Conservation (phyloP, 2,329 filamentous ascomycete genomes). For the Dryadomyces quercivorus region DNA sequence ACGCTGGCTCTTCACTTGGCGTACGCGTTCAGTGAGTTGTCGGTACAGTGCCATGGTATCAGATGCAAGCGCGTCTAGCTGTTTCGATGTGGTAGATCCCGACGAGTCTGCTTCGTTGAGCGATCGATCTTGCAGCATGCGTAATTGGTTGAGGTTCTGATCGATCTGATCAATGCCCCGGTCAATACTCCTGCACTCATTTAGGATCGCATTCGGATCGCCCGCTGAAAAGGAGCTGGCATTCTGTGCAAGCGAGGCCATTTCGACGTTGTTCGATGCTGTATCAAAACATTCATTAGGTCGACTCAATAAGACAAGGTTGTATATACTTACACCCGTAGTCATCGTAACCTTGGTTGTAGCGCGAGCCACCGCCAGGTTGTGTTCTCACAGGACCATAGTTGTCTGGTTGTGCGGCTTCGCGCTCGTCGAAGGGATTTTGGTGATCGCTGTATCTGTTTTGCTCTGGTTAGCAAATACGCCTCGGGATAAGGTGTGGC, state of each 20-base stretch:
- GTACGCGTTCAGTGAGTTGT: slow-evolving; percentile 65
- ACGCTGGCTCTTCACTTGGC: slow-evolving; percentile 62
- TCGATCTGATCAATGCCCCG: slow-evolving; percentile 65
- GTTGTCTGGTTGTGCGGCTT: slow-evolving; percentile 23
- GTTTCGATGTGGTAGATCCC: slow-evolving; percentile 51
- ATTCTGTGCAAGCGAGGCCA: slow-evolving; percentile 51
- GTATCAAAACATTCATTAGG: slow-evolving; percentile 13
- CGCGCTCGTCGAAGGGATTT: slow-evolving; percentile 49
- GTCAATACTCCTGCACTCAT: slow-evolving; percentile 74
- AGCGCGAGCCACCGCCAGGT: slow-evolving; percentile 13
- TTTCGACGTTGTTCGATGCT: slow-evolving; percentile 49
- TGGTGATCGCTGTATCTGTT: slow-evolving; percentile 39
- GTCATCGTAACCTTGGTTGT: slow-evolving; percentile 22
- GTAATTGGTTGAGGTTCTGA: slow-evolving; percentile 57
- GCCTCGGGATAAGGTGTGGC: background rate
- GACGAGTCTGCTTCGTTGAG: slow-evolving; percentile 63
- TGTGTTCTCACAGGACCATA: slow-evolving; percentile 20
- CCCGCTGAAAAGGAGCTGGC: slow-evolving; percentile 28
- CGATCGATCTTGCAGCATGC: slow-evolving; percentile 56
- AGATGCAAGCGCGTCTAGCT: slow-evolving; percentile 61
- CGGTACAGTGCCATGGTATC: slow-evolving; percentile 79
- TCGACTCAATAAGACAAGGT: background rate
- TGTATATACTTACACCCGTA: slow-evolving; percentile 21
- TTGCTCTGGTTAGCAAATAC: background rate
- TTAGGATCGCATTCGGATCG: slow-evolving; percentile 67